Evolutionary conservation across 495 filamentous ascomycete genomes (phyloP), one percentile per base, ranked within the genome.

Genomic region (Penicillium cosmopolitanum): DNA sequence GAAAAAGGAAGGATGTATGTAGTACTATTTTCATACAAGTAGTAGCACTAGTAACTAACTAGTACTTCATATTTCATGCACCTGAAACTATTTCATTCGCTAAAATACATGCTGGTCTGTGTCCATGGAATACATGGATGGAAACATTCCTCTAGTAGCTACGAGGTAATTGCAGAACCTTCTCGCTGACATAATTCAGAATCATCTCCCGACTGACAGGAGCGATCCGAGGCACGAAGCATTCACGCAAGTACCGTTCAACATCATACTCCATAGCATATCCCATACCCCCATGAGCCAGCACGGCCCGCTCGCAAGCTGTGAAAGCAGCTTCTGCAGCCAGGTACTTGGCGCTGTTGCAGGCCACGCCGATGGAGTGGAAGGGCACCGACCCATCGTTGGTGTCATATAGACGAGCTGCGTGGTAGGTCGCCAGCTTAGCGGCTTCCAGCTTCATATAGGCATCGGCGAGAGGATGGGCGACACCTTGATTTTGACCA

Each of bases 391-490:
- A 77, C 4, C 62, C 54, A 57, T 89, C 86, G n/a, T 65, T 74
- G 2, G 72, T 70, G 69, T 92, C 89, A 61, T 91, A 94, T 28
- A 93, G 71, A 52, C 84, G 76, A 2, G 90, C 87, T 1, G 89
- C 90, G 62, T 92, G 90, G 73, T 93, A 92, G 0, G 89, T 91
- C 5, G 88, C 84, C 52, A 89, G 70, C 69, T 92, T 92, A 0
- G 89, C 90, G 1, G 89, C 90, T 69, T 94, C 90, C 15, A 94
- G 81, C 25, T 86, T 80, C 90, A 92, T 92, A 61, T 85, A 92
- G 0, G 85, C 85, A 55, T 85, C 80, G 0, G 90, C 88, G 35
- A 93, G 79, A 12, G 89, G 90, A 71, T 93, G 89, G 21, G 87
- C 82, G 43, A 93, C 87, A 4, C 84, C 87, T 69, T 93, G 89